Base-by-base conservation (phyloP, 2,329 filamentous ascomycete genomes). In the Calonectria montana region DNA sequence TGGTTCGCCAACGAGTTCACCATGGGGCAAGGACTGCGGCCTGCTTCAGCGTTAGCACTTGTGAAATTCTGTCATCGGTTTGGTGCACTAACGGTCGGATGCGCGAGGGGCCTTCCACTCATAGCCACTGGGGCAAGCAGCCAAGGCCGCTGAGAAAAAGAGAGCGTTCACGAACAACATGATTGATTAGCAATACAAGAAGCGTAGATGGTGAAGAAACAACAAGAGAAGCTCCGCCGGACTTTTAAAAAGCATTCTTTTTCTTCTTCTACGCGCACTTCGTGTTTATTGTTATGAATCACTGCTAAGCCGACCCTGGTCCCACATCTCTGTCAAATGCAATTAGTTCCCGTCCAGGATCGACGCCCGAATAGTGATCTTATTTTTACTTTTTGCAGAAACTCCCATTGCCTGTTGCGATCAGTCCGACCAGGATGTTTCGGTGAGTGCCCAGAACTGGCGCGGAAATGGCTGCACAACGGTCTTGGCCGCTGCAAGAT, bases 131-230 rank as follows among this genome's bases (percentile, higher is more conserved):
- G 72, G 67, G 29, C 65, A 76, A 23, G 68, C 74, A 39, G 73
- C 67, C 31, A 72, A 43, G 10, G 73, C 74, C 0, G 69, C 57
- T 4, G 74, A 75, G 13, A 65, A 53, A 43, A 76, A 35, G 29
- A 76, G 61, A 2, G 66, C 68, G 21, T 72, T 41, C 55, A 71
- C 72, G n/a, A 74, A 75, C 13, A 77, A 45, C 76, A 77, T 77
- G 5, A 21, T 72, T 77, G 5, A 21, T 72, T 4, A 48, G 13
- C 31, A 25, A 23, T 37, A 16, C 47, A 5, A 29, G 10, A 4
- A 41, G 53, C 18, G 13, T 31, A 12, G 45, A 55, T 23, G 27
- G n/a, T 29, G 43, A 47, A 10, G 53, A 39, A 45, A 6, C 16
- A 21, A 35, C 9, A 5, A 25, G 29, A 47, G 21, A 4, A 3